Evolutionary conservation across 2,329 filamentous ascomycete species (phyloP).

Genomic region (Aspergillus pseudoterreus): DNA sequence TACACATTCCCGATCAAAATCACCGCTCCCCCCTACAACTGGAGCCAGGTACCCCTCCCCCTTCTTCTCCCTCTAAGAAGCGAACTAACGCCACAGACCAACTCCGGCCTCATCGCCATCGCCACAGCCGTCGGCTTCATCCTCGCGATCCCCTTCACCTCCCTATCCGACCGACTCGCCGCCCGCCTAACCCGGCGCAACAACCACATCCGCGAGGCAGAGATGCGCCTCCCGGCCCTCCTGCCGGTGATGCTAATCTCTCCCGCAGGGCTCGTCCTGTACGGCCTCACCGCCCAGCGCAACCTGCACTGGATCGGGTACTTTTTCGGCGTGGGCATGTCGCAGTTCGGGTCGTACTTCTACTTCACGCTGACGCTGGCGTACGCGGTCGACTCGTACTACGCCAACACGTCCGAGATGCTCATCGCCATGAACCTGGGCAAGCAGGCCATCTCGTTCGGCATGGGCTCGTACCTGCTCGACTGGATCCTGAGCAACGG

Average conservation of each 20-base stretch:
- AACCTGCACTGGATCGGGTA: slow-evolving; percentile 40
- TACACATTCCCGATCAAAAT: slow-evolving; percentile 50
- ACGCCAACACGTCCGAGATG: slow-evolving; percentile 59
- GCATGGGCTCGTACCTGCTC: slow-evolving; percentile 49
- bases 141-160: slow-evolving; percentile 45
- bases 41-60: slow-evolving; percentile 28
- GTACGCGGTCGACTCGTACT: slow-evolving; percentile 59
- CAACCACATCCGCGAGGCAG: slow-evolving; percentile 38
- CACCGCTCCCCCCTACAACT: slow-evolving; percentile 44
- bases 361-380: slow-evolving; percentile 58
- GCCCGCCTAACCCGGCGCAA: slow-evolving; percentile 37
- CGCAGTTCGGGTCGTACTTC: slow-evolving; percentile 51
- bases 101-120: slow-evolving; percentile 46
- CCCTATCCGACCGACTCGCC: slow-evolving; percentile 38
- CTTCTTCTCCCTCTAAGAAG: not conserved
- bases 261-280: slow-evolving; percentile 29
- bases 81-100: slow-evolving; percentile 19
- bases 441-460: slow-evolving; percentile 55
- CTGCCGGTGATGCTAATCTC: slow-evolving; percentile 27
- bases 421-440: slow-evolving; percentile 59
- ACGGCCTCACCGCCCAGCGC: slow-evolving; percentile 28
- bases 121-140: slow-evolving; percentile 33
- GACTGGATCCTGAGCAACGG: slow-evolving; percentile 51
- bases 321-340: slow-evolving; percentile 49
- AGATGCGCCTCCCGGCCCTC: slow-evolving; percentile 38